Conservation (phyloP, 192 early-diverging fungal species). For the Coemansia sp. region DNA sequence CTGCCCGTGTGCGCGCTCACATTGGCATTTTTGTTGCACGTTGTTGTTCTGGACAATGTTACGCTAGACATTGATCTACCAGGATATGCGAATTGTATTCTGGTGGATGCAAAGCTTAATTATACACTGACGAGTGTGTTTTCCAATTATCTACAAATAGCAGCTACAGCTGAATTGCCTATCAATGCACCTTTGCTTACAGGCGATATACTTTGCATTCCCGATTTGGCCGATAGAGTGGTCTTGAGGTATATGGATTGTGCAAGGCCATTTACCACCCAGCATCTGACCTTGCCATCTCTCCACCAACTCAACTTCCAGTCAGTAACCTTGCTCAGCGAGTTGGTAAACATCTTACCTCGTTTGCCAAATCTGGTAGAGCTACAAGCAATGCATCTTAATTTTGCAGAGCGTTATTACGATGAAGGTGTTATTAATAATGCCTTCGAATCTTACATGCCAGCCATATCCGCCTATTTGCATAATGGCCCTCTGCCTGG, state of each 20-base stretch:
- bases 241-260: background rate
- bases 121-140: background rate
- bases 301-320: background rate
- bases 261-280: background rate
- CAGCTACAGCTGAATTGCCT: background rate
- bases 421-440: background rate
- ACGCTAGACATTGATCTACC: background rate
- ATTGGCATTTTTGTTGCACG: background rate
- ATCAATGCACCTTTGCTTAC: background rate
- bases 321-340: background rate
- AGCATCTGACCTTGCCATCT: background rate
- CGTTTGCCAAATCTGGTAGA: background rate
- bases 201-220: background rate
- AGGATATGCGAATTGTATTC: background rate
- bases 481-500: background rate
- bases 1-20: background rate
- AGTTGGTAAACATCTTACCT: background rate
- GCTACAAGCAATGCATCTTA: background rate
- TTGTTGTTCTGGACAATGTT: background rate
- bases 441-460: background rate
- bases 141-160: background rate
- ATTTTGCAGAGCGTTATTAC: background rate
- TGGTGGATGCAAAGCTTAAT: background rate
- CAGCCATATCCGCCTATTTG: background rate
- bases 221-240: background rate